A percentile compares a stretch with the other conserved stretches of the same genome.
Conservation (phyloP, 2,329 filamentous ascomycete genomes). For the Monilinia polystroma region DNA sequence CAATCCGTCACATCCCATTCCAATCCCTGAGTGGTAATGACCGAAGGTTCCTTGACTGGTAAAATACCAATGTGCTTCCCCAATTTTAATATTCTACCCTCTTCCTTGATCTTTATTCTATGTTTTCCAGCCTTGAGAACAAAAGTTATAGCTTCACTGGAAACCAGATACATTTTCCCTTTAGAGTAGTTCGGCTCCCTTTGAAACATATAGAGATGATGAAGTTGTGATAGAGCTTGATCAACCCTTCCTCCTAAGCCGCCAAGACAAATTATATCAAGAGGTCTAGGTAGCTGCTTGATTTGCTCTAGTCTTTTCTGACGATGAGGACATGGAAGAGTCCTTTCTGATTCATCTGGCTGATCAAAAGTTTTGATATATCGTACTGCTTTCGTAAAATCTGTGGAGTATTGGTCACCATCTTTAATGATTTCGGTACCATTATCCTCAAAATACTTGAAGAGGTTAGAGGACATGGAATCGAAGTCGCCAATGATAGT, state of each 20-base stretch:
- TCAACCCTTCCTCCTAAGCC: constrained; percentile 89
- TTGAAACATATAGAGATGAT: constrained; percentile 73
- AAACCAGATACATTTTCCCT: constrained; percentile 74
- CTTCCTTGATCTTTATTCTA: constrained; percentile 55
- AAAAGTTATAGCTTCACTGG: constrained; percentile 76
- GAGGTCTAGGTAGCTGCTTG: constrained; percentile 34
- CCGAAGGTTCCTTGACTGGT: constrained; percentile 73
- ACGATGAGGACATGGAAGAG: background rate
- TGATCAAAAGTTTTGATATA: constrained; percentile 46
- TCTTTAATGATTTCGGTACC: constrained; percentile 65
- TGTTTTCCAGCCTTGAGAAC: constrained; percentile 71
- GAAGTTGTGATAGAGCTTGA: constrained; percentile 84
- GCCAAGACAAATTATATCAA: constrained; percentile 77
- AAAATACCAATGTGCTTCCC: constrained; percentile 83
- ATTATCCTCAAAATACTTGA: constrained; percentile 47
- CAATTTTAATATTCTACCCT: constrained; percentile 25
- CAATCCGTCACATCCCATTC: constrained; percentile 90
- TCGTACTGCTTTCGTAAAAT: constrained; percentile 80
- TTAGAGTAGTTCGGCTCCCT: constrained; percentile 47
- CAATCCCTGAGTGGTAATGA: constrained; percentile 76
- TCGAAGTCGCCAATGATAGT: constrained; percentile 89
- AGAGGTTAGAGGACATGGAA: constrained; percentile 65
- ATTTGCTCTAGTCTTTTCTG: constrained; percentile 15
- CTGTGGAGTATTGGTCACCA: constrained; percentile 81
- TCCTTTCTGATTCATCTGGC: constrained; percentile 2